Conservation (phyloP, 1,284 basidiomycete genomes). For the Apiotrichum brassicae region DNA sequence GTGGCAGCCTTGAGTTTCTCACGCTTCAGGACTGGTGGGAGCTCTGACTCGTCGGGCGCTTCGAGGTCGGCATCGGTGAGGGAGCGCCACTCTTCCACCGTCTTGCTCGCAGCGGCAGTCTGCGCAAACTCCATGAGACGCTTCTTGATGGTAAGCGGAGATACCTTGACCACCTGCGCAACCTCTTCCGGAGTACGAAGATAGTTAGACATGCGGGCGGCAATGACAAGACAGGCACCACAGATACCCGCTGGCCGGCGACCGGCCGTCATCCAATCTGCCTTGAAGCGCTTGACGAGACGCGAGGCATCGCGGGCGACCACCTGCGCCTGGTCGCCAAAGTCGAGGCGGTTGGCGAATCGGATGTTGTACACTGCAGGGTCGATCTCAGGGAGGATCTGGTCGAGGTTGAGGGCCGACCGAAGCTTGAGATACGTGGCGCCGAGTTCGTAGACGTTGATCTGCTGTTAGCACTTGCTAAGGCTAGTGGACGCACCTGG, state of each 20-base stretch:
- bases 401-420: slow-evolving; percentile 72
- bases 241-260: slow-evolving; percentile 95
- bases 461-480: slow-evolving; percentile 52
- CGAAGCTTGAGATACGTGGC: slow-evolving; percentile 93
- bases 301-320: slow-evolving; percentile 92
- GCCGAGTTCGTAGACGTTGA: slow-evolving; percentile 96
- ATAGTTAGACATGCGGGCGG: slow-evolving; percentile 98
- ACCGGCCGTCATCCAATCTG: slow-evolving; percentile 96
- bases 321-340: slow-evolving; percentile 85
- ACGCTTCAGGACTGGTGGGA: slow-evolving; percentile 37
- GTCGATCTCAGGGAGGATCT: slow-evolving; percentile 66
- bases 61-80: slow-evolving; percentile 57
- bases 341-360: slow-evolving; percentile 93
- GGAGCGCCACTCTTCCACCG: slow-evolving; percentile 84
- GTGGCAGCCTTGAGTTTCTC: slow-evolving; percentile 25
- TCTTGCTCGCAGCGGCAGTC: slow-evolving; percentile 78
- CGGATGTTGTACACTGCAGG: slow-evolving; percentile 96
- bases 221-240: slow-evolving; percentile 88
- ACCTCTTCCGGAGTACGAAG: slow-evolving; percentile 87
- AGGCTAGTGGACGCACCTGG: slow-evolving; percentile 54
- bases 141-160: slow-evolving; percentile 87
- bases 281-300: slow-evolving; percentile 87
- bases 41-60: slow-evolving; percentile 35
- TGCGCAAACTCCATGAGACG: slow-evolving; percentile 92
- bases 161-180: slow-evolving; percentile 97